phyloP scores from a whole-genome alignment of 352 stramenopile species.

The Pythium phragmiticola region DNA sequence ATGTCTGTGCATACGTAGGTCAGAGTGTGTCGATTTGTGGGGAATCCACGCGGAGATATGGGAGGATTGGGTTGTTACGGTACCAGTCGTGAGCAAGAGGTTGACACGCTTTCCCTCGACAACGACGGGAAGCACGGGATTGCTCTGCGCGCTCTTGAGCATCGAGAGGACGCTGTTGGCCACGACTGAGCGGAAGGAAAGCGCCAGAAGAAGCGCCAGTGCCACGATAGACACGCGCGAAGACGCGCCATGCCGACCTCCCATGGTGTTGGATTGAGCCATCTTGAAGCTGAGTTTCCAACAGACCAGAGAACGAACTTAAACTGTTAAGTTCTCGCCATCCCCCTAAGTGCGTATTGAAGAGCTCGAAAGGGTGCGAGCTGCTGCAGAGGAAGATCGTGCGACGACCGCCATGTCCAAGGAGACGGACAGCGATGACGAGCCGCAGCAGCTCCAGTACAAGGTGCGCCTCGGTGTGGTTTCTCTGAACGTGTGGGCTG shows the following conservation, averaged over 20 bases:
- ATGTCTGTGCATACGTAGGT: constrained; percentile 27
- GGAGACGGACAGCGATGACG: constrained; percentile 81
- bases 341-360: constrained; percentile 24
- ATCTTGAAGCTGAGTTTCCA: constrained; percentile 22
- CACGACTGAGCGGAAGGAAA: not conserved
- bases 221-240: not conserved
- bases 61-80: not conserved
- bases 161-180: constrained; percentile 11
- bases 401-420: constrained; percentile 54
- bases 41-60: not conserved
- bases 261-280: not conserved
- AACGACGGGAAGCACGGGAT: constrained; percentile 36
- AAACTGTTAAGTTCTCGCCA: not conserved
- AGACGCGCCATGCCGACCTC: not conserved
- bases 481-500: not conserved
- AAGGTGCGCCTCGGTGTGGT: constrained; percentile 42
- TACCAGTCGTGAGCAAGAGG: constrained; percentile 50
- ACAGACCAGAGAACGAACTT: constrained; percentile 1
- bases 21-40: not conserved
- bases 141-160: constrained; percentile 46
- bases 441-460: constrained; percentile 85
- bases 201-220: not conserved
- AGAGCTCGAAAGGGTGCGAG: constrained; percentile 24
- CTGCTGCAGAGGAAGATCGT: not conserved
- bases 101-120: constrained; percentile 32